These are phyloP conservation scores for Aureobasidium subglaciale DNA, from an alignment of 2,329 filamentous ascomycete genomes.

Conservation along the genomic window DNA sequence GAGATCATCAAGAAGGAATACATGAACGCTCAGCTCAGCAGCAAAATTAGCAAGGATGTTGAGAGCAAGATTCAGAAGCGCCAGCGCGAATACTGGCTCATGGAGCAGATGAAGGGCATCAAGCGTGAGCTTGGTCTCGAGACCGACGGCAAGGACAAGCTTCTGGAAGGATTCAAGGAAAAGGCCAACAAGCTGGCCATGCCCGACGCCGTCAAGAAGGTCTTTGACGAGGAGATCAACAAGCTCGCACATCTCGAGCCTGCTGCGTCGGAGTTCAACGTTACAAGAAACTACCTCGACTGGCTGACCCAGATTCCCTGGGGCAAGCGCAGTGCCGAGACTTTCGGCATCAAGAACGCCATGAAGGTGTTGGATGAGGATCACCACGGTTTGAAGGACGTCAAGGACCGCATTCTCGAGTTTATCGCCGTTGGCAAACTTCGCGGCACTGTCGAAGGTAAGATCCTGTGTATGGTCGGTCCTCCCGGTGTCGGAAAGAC, in stretches of 20 bases:
- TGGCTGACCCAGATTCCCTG: conserved; percentile 98
- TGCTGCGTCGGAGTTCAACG: conserved; percentile 95
- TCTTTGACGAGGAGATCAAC: conserved; percentile 97
- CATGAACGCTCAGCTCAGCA: conserved; percentile 95
- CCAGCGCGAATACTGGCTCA: conserved; percentile 95
- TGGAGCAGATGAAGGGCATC: conserved; percentile 99
- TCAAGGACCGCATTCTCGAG: conserved; percentile 96
- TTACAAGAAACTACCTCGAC: conserved; percentile 95
- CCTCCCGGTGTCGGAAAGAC: conserved; percentile 98
- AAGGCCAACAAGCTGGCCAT: conserved; percentile 90
- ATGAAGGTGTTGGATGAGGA: conserved; percentile 89
- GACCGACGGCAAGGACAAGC: conserved; percentile 95
- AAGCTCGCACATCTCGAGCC: conserved; percentile 94
- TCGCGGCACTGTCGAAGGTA: conserved; percentile 92
- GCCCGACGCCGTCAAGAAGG: conserved; percentile 93
- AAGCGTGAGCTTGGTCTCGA: conserved; percentile 91
- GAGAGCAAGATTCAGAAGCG: conserved; percentile 96
- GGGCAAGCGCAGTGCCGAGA: conserved; percentile 91
- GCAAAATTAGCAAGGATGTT: conserved; percentile 96
- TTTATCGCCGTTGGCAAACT: conserved; percentile 98
- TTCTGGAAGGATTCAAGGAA: conserved; percentile 95
- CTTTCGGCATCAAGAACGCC: conserved; percentile 90
- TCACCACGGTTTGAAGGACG: conserved; percentile 93
- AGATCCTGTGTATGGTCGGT: conserved; percentile 95
- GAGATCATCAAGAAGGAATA: conserved; percentile 95